phyloP scores from a whole-genome alignment of 2,329 filamentous ascomycete genomes.

The Aspergillus ibericus region DNA sequence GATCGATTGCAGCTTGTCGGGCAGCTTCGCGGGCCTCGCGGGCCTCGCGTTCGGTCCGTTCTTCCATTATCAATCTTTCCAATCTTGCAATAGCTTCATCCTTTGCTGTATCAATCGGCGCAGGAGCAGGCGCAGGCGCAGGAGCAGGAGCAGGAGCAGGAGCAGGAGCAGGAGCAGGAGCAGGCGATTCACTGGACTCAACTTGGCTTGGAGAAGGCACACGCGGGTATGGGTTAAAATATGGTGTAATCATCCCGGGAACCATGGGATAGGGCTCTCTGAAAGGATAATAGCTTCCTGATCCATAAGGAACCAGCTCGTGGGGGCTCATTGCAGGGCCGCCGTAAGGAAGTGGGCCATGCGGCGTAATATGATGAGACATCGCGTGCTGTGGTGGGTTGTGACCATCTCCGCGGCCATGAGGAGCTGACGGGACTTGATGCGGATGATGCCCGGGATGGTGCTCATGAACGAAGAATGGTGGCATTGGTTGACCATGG shows the following conservation, averaged over 20 bases:
- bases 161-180: slow-evolving; percentile 33
- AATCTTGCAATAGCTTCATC: slow-evolving; percentile 62
- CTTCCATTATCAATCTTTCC: slow-evolving; percentile 56
- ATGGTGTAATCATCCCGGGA: slow-evolving; percentile 37
- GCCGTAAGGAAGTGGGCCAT: slow-evolving; percentile 31
- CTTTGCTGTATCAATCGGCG: slow-evolving; percentile 52
- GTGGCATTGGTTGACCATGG: slow-evolving; percentile 27
- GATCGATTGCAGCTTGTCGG: slow-evolving; percentile 49
- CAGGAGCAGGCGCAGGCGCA: slow-evolving; percentile 32
- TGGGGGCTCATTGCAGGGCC: slow-evolving; percentile 34
- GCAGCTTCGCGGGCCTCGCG: slow-evolving; percentile 40
- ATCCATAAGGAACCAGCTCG: slow-evolving; percentile 41
- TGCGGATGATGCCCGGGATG: slow-evolving; percentile 29
- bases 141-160: slow-evolving; percentile 31
- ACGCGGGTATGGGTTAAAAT: slow-evolving; percentile 38
- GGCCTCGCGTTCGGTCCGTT: slow-evolving; percentile 43
- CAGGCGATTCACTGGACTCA: slow-evolving; percentile 28
- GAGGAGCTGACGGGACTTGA: slow-evolving; percentile 20
- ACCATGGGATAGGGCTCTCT: slow-evolving; percentile 36
- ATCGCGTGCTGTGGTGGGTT: slow-evolving; percentile 33
- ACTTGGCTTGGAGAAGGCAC: slow-evolving; percentile 34
- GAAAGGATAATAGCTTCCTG: slow-evolving; percentile 36
- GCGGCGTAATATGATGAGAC: slow-evolving; percentile 27
- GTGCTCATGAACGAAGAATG: slow-evolving; percentile 31
- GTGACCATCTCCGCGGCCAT: slow-evolving; percentile 31